A percentile compares a stretch with the other conserved stretches of the same genome.
These are phyloP conservation scores for Mycena kentingensis DNA, from an alignment of 768 basidiomycete species.

Conservation along the genomic window DNA sequence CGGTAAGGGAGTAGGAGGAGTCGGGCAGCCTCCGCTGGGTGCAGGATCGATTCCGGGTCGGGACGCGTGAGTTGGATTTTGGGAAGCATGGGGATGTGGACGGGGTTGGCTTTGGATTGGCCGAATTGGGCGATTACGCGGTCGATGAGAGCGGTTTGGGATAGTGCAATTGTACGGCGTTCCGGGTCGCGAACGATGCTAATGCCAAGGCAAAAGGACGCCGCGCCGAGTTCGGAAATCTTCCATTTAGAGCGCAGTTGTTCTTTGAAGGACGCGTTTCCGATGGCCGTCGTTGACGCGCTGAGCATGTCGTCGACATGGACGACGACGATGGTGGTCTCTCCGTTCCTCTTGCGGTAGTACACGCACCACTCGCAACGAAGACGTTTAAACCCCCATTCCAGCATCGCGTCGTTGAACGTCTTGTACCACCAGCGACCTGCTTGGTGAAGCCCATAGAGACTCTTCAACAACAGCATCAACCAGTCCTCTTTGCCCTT, in stretches of 20 bases:
- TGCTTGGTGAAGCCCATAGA: slow-evolving; percentile 43
- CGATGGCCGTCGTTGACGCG: slow-evolving; percentile 16
- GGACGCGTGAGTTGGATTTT: slow-evolving; percentile 24
- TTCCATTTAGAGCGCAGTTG: slow-evolving; percentile 31
- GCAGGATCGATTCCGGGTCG: too few species aligned
- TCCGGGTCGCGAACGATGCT: slow-evolving; percentile 30
- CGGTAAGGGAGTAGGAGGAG: slow-evolving; percentile 28
- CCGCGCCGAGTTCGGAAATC: slow-evolving; percentile 37
- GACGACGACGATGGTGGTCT: slow-evolving; percentile 31
- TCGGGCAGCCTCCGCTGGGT: slow-evolving; percentile 18
- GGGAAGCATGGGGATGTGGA: slow-evolving; percentile 33
- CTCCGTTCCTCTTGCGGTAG: slow-evolving; percentile 4
- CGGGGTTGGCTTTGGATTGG: slow-evolving; percentile 24
- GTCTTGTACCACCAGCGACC: slow-evolving; percentile 37
- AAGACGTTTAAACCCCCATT: slow-evolving; percentile 29
- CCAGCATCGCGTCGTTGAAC: slow-evolving; percentile 24
- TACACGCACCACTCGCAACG: slow-evolving; percentile 38
- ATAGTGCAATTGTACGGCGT: slow-evolving; percentile 20
- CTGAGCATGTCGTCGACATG: slow-evolving; percentile 38
- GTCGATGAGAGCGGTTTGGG: slow-evolving; percentile 33
- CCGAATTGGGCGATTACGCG: slow-evolving; percentile 30
- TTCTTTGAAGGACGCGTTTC: slow-evolving; percentile 24
- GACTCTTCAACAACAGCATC: slow-evolving; percentile 25
- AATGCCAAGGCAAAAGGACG: slow-evolving; percentile 38
- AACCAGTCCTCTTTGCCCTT: slow-evolving; percentile 26